Conservation (phyloP, 345 rosid species). For the Punica granatum region DNA sequence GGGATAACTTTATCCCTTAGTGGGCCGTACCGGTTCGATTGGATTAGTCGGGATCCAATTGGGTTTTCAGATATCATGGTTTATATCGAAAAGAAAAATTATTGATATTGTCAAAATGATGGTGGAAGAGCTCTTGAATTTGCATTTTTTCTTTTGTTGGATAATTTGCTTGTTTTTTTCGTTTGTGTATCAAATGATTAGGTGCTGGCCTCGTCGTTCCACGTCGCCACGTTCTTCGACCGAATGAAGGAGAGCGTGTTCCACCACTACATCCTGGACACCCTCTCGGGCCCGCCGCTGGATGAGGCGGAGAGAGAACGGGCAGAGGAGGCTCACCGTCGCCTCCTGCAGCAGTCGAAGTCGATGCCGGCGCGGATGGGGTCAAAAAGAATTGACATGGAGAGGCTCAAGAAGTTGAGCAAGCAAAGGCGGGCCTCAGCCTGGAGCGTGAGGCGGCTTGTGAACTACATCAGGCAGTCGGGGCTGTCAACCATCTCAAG, state of each 20-base stretch:
- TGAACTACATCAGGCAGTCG: slow-evolving; percentile 30
- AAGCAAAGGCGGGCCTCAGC: slow-evolving; percentile 26
- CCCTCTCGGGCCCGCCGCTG: slow-evolving; percentile 40
- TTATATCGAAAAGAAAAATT: too few relatives aligned
- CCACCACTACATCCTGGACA: slow-evolving; percentile 40
- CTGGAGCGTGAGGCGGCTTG: slow-evolving; percentile 46
- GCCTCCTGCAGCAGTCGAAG: slow-evolving; percentile 7
- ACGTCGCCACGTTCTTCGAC: slow-evolving; percentile 49
- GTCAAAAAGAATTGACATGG: slow-evolving; percentile 24
- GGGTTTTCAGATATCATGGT: too few relatives aligned
- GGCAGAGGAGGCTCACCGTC: background rate
- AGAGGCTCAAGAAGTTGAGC: slow-evolving; percentile 41
- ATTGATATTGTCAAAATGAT: too few relatives aligned
- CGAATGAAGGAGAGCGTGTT: slow-evolving; percentile 58
- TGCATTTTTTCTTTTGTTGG: too few relatives aligned
- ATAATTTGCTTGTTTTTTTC: too few relatives aligned
- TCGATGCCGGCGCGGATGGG: slow-evolving; percentile 22
- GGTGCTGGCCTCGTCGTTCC: slow-evolving; percentile 46
- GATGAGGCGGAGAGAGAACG: slow-evolving; percentile 22
- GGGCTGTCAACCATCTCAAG: slow-evolving; percentile 44
- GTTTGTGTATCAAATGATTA: too few relatives aligned
- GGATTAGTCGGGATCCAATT: too few relatives aligned
- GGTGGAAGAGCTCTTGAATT: too few relatives aligned
- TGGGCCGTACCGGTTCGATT: too few relatives aligned
- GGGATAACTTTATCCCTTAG: too few relatives aligned